Conservation (phyloP, 805 yeast species). For the Zygoascus tannicola region DNA sequence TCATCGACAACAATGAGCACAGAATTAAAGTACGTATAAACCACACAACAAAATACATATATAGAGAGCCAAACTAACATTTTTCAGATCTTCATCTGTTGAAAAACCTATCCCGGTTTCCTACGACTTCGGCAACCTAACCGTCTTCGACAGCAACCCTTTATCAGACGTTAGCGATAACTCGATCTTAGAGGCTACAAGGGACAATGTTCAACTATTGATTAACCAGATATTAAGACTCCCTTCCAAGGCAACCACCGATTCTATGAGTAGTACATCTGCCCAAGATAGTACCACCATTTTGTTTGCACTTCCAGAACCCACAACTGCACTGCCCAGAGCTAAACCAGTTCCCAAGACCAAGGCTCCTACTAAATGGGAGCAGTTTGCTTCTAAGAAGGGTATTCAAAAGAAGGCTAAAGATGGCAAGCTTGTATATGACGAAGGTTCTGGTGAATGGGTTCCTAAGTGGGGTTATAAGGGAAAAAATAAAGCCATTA, state of each 20-base stretch:
- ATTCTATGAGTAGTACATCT: constrained; percentile 49
- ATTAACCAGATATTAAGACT: constrained; percentile 84
- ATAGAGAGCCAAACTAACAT: constrained; percentile 1
- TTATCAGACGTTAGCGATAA: constrained; percentile 61
- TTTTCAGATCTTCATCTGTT: constrained; percentile 33
- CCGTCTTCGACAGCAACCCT: constrained; percentile 86
- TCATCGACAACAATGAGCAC: neutral
- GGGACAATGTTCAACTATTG: constrained; percentile 89
- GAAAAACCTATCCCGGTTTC: constrained; percentile 84
- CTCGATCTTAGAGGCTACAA: constrained; percentile 53
- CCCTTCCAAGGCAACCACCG: constrained; percentile 83
- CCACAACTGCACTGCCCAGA: constrained; percentile 75
- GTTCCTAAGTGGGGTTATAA: constrained; percentile 97
- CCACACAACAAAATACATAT: neutral
- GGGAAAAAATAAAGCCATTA: constrained; percentile 81
- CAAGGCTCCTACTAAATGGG: constrained; percentile 93
- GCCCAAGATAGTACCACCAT: constrained; percentile 61
- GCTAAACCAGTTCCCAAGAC: constrained; percentile 93
- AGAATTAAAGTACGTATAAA: constrained; percentile 4
- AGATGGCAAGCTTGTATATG: constrained; percentile 80
- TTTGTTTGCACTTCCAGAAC: constrained; percentile 75
- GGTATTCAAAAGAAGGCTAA: constrained; percentile 88
- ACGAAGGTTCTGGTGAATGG: constrained; percentile 90
- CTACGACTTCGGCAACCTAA: constrained; percentile 83
- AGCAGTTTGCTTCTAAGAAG: constrained; percentile 87